phyloP scores from a whole-genome alignment of 2,329 filamentous ascomycete species.

The Trichoderma simmonsii region DNA sequence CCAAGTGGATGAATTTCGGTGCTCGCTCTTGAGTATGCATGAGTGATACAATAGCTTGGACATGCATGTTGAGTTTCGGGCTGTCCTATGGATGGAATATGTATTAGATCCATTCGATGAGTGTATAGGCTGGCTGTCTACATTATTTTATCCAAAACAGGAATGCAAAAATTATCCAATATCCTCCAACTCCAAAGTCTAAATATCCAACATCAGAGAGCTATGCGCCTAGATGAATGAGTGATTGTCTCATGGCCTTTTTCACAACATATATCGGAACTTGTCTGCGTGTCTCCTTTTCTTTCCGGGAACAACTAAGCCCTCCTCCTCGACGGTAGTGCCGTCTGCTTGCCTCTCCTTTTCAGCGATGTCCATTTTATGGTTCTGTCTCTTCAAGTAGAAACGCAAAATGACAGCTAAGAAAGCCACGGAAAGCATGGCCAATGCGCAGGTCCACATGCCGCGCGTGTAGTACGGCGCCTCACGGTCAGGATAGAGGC shows the following conservation, averaged over 20 bases:
- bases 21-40: not conserved
- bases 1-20: constrained; percentile 32
- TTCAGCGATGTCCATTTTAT: constrained; percentile 38
- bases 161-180: not conserved
- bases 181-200: constrained; percentile 10
- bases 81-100: not conserved
- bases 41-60: not conserved
- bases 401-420: constrained; percentile 53
- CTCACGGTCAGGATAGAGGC: constrained; percentile 60
- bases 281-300: constrained; percentile 25
- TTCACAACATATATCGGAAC: constrained; percentile 49
- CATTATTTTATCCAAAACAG: not conserved
- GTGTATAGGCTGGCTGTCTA: constrained; percentile 5
- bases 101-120: constrained; percentile 1
- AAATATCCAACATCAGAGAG: not conserved
- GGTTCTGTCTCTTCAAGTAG: constrained; percentile 53
- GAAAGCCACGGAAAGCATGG: constrained; percentile 59
- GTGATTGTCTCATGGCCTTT: not conserved
- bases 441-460: constrained; percentile 60
- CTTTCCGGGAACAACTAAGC: constrained; percentile 35
- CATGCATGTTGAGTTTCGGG: not conserved
- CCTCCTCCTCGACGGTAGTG: constrained; percentile 38
- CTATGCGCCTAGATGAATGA: not conserved
- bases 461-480: constrained; percentile 60
- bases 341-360: constrained; percentile 24